A percentile compares a stretch with the other conserved stretches of the same genome.
Conservation (phyloP, 768 basidiomycete species). For the Neoboletus subvelutipes region DNA sequence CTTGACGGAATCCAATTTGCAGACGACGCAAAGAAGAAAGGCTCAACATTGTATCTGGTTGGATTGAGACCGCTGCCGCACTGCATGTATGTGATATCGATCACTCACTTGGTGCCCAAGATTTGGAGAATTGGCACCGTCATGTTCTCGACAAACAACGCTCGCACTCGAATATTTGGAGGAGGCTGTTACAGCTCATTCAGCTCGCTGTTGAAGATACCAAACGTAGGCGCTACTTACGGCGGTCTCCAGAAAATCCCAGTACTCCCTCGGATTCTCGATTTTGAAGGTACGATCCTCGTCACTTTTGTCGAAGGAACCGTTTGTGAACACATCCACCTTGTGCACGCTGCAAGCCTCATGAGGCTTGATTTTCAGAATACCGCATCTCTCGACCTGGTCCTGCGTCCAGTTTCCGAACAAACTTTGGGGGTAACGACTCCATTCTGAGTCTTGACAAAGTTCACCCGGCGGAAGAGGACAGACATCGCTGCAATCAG, state of each 20-base stretch:
- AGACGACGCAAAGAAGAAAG: constrained; percentile 65
- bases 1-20: constrained; percentile 68
- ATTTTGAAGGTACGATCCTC: constrained; percentile 4
- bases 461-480: constrained; percentile 15
- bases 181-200: constrained; percentile 26
- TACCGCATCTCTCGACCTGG: constrained; percentile 32
- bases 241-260: constrained; percentile 25
- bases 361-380: constrained; percentile 11
- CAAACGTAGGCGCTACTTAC: constrained; percentile 30
- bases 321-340: constrained; percentile 22
- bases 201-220: background rate
- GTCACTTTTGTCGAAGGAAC: constrained; percentile 14
- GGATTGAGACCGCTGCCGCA: background rate
- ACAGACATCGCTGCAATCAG: constrained; percentile 19
- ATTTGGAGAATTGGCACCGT: constrained; percentile 53
- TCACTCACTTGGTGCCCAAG: constrained; percentile 52
- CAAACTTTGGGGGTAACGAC: constrained; percentile 31
- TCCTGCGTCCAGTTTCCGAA: constrained; percentile 37
- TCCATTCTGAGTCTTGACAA: constrained; percentile 20
- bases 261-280: constrained; percentile 30
- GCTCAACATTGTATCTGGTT: constrained; percentile 53
- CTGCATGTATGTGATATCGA: background rate
- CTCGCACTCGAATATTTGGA: constrained; percentile 42
- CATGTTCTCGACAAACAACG: constrained; percentile 52
- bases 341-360: constrained; percentile 22